A percentile compares a stretch with the other conserved stretches of the same genome.
phyloP scores from a whole-genome alignment of 176 grass and related monocot genomes.

The Carex pumila region DNA sequence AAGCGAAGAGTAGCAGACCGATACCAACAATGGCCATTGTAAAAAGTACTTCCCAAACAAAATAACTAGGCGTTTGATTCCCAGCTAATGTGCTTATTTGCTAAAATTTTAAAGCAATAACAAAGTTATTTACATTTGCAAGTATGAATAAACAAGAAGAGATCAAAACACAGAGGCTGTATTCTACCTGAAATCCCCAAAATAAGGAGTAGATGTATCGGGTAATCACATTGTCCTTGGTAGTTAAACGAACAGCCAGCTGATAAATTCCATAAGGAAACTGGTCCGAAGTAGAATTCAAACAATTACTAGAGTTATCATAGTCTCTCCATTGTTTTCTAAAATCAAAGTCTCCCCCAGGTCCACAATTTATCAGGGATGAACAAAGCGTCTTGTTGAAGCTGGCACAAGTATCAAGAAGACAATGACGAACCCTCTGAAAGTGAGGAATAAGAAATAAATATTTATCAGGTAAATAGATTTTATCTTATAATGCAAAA shows the following conservation, averaged over 20 bases:
- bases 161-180: neutral
- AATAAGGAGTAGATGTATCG: slow-evolving; percentile 91
- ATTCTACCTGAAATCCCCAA: slow-evolving; percentile 95
- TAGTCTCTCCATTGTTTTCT: slow-evolving; percentile 44
- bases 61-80: too few species aligned
- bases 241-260: slow-evolving; percentile 62
- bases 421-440: slow-evolving; percentile 92
- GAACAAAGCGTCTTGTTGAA: slow-evolving; percentile 28
- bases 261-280: slow-evolving; percentile 83
- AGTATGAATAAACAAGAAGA: neutral
- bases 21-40: too few species aligned
- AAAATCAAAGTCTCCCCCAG: slow-evolving; percentile 9
- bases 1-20: too few species aligned
- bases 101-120: too few species aligned
- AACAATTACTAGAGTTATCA: slow-evolving; percentile 43
- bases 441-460: slow-evolving; percentile 19
- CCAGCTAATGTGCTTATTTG: too few species aligned
- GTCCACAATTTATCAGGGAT: slow-evolving; percentile 54
- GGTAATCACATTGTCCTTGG: slow-evolving; percentile 45
- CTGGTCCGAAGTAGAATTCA: slow-evolving; percentile 16
- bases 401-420: slow-evolving; percentile 47
- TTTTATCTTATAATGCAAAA: neutral
- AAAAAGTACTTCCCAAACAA: too few species aligned
- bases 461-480: neutral
- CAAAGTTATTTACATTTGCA: too few species aligned